These are phyloP conservation scores for Galeopsis tetrahit DNA, from an alignment of 257 asterid species.

Conservation along the genomic window DNA sequence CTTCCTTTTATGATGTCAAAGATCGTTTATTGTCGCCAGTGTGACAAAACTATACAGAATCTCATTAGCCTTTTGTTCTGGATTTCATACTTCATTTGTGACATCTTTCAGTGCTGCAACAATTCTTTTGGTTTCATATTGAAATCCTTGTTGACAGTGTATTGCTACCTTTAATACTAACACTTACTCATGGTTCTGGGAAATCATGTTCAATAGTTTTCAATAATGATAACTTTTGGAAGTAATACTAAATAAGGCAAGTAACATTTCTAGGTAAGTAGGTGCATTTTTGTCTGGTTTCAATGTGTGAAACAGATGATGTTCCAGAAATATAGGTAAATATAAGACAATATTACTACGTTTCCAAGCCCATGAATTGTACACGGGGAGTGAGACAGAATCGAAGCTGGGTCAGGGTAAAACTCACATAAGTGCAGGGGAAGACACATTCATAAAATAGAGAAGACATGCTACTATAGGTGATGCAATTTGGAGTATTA, in stretches of 20 bases:
- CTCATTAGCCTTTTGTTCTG: constrained; percentile 7
- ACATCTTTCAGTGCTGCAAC: constrained; percentile 11
- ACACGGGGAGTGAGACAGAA: constrained; percentile 6
- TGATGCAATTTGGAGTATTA: background rate
- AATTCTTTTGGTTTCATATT: background rate
- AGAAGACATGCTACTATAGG: background rate
- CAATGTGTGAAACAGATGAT: constrained; percentile 6
- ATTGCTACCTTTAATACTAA: constrained; percentile 3
- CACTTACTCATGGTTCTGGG: constrained; percentile 3
- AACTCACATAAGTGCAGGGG: background rate
- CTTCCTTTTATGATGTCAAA: background rate
- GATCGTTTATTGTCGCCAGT: constrained; percentile 2
- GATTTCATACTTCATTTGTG: background rate
- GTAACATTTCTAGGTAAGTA: constrained; percentile 17
- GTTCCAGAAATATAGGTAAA: background rate
- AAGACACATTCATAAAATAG: background rate
- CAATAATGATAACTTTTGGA: background rate
- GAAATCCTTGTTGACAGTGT: background rate
- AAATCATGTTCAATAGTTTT: background rate
- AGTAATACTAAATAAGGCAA: background rate
- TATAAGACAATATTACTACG: background rate
- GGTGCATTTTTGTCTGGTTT: background rate
- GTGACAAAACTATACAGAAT: constrained; percentile 9
- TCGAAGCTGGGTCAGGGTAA: background rate
- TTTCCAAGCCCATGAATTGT: constrained; percentile 22